A percentile compares a stretch with the other conserved stretches of the same genome.
These are phyloP conservation scores for Hypoxylon rubiginosum DNA, from an alignment of 2,329 filamentous ascomycete genomes.

Conservation along the genomic window DNA sequence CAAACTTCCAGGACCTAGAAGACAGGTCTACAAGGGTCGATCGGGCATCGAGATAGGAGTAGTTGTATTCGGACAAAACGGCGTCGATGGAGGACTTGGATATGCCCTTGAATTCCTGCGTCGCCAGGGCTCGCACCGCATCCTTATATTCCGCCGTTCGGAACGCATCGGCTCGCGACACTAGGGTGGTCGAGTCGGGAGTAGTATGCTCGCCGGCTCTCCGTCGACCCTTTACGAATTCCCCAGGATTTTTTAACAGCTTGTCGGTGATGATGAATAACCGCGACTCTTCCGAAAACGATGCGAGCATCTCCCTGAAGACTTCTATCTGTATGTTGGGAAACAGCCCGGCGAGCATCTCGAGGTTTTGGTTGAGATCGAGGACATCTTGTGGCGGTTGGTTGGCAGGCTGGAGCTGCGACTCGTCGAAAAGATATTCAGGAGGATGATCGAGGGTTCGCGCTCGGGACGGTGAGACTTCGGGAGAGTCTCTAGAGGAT, in stretches of 20 bases:
- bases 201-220: constrained; percentile 51
- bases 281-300: constrained; percentile 81
- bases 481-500: constrained; percentile 33
- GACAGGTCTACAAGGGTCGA: constrained; percentile 77
- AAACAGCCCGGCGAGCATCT: constrained; percentile 78
- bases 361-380: constrained; percentile 78
- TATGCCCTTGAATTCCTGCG: constrained; percentile 81
- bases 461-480: constrained; percentile 41
- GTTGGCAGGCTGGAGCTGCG: constrained; percentile 63
- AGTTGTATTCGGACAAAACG: constrained; percentile 84
- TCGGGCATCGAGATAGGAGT: constrained; percentile 80
- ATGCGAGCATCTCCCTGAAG: constrained; percentile 83
- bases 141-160: constrained; percentile 75
- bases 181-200: constrained; percentile 50
- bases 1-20: constrained; percentile 82
- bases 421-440: constrained; percentile 69
- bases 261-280: constrained; percentile 83
- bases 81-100: constrained; percentile 81
- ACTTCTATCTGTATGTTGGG: constrained; percentile 86
- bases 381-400: constrained; percentile 73
- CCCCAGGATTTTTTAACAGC: constrained; percentile 77
- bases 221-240: constrained; percentile 79
- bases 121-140: constrained; percentile 76
- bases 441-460: constrained; percentile 41
- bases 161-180: constrained; percentile 75